A percentile compares a stretch with the other conserved stretches of the same genome.
Evolutionary conservation across 1,139 yeast species (phyloP).

Genomic region (Taphrina pruni): DNA sequence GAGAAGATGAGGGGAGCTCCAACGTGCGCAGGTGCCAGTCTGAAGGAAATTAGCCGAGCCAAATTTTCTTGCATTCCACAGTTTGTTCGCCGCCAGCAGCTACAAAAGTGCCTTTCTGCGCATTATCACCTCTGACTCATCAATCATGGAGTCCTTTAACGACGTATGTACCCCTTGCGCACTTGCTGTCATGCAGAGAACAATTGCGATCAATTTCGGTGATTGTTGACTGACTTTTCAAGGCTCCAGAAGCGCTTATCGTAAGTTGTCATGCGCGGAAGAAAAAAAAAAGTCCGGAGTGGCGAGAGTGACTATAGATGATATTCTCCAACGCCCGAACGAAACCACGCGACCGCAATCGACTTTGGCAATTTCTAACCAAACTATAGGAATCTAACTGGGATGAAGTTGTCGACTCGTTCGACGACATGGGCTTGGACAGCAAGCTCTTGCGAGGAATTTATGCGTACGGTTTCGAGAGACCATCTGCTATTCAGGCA

Average conservation of each 20-base stretch:
- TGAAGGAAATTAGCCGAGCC: constrained; percentile 10
- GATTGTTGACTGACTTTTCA: neutral
- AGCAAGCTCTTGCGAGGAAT: constrained; percentile 63
- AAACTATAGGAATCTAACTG: constrained; percentile 72
- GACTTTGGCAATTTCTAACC: too few relatives aligned
- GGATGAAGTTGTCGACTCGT: constrained; percentile 70
- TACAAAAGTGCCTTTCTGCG: constrained; percentile 1
- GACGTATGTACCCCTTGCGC: constrained; percentile 28
- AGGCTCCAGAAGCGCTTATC: constrained; percentile 38
- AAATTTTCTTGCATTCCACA: constrained; percentile 15
- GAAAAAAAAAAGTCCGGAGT: constrained; percentile 14
- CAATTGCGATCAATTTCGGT: neutral
- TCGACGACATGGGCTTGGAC: constrained; percentile 56
- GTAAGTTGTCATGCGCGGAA: constrained; percentile 12
- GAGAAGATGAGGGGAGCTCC: too few relatives aligned
- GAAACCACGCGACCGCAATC: too few relatives aligned
- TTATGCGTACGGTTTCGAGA: constrained; percentile 67
- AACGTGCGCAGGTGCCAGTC: neutral
- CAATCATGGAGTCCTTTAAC: constrained; percentile 32
- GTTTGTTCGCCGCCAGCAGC: constrained; percentile 5
- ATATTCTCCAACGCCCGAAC: too few relatives aligned
- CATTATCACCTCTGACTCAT: constrained; percentile 2
- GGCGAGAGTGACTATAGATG: constrained; percentile 5
- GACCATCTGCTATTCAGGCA: constrained; percentile 96
- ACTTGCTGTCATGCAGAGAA: neutral